A percentile compares a stretch with the other conserved stretches of the same genome.
Conservation (phyloP, 345 rosid genomes). For the Eucalyptus polybractea region DNA sequence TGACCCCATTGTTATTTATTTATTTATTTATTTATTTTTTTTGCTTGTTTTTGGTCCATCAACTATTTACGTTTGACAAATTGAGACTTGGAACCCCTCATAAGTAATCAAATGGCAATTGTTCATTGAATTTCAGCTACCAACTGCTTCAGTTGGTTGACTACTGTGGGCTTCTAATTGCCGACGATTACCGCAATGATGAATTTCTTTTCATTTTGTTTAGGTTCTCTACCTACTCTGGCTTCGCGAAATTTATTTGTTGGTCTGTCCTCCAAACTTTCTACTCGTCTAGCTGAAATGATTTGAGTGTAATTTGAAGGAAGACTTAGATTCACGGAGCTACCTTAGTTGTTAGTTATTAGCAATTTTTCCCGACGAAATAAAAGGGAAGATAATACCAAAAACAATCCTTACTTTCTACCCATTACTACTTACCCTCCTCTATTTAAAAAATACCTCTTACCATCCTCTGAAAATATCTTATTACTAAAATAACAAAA, state of each 20-base stretch:
- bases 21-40: accelerated
- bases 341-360: background rate
- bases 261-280: background rate
- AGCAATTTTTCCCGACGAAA: background rate
- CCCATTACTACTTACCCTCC: background rate
- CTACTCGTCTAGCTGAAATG: background rate
- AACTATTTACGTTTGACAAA: background rate
- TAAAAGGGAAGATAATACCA: background rate
- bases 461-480: background rate
- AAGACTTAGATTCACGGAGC: background rate
- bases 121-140: background rate
- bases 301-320: background rate
- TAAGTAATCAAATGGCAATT: background rate
- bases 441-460: background rate
- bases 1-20: background rate
- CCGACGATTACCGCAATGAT: background rate
- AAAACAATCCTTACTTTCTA: background rate
- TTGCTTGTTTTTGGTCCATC: background rate
- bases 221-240: background rate
- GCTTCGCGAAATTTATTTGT: background rate
- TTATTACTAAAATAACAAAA: background rate
- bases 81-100: background rate
- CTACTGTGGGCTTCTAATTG: background rate
- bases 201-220: background rate
- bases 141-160: background rate